Base-by-base conservation (phyloP, 176 grass and related monocot genomes). In the Coix lacrymajobi region DNA sequence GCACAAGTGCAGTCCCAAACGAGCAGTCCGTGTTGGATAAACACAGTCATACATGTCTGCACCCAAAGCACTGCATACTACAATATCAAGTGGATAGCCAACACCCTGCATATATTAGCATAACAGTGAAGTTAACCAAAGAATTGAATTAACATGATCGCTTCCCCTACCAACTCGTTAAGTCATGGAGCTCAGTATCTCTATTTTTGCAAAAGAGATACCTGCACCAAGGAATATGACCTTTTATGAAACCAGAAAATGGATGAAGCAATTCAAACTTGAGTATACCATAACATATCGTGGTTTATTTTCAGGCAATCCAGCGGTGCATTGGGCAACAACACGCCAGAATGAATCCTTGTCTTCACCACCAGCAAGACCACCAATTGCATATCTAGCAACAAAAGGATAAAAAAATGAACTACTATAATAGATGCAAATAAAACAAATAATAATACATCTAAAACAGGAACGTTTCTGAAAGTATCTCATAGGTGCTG, bases 11-110 rank as follows among this genome's bases (percentile, higher is more conserved):
- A 6, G 92, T 89, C 54, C 96, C 96, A 89, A 98, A 24, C 96
- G 96, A 91, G 89, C 91, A 80, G 93, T 98, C 32, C 93, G 75
- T 78, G 96, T 98, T 26, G 91, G 96, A 88, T 98, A 98, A 29
- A 98, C 96, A 90, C 93, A 95, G 49, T 98, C 96, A 66, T 95
- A 98, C 93, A 98, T 98, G 75, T 98, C 93, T 88, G 96, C 93
- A 85, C 96, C 96, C 76, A 98, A 81, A 80, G 96, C 96, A 88
- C 96, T 98, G 72, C 96, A 98, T 62, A 95, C 93, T 72, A 95
- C 89, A 88, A 98, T 93, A 91, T 98, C 96, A 88, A 98, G 91
- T 78, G 96, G 93, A 93, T 98, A 98, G 13, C 93, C 96, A 88
- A 95, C 91, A 83, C 96, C 93, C 96, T 98, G 85, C 71, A 92